Evolutionary conservation across 495 filamentous ascomycete species (phyloP), one percentile per base, ranked within the genome.

Genomic region (Aspergillus nanangensis): DNA sequence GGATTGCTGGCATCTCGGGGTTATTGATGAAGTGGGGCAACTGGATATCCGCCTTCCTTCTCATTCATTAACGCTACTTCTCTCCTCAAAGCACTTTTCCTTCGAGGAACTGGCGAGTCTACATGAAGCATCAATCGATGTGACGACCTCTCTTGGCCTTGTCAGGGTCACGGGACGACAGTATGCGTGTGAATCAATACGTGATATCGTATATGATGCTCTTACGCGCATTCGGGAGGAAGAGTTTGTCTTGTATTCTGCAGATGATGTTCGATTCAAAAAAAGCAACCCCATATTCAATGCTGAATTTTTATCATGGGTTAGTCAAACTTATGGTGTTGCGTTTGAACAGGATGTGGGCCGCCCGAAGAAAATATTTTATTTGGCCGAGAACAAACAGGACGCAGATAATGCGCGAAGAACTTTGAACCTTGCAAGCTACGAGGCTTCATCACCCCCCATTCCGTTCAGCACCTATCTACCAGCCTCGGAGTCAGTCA

Each of bases 61-160:
- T 23, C 41, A 44, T 25, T 45, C 43, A 4, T 37, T 69, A 14
- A 48, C 51, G 7, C 37, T 73, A 27, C 63, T 70, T 7, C 29
- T 61, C 2, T 50, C 55, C 39, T 57, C 62, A 19, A 44, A 62
- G 19, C 45, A 65, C 31, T 70, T 71, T 41, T 72, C 71, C 0
- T 67, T 78, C 23, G 67, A 73, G 29, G 60, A 68, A 25, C 37
- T 76, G 20, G 70, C 72, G 25, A 56, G 49, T 35, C 55, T 69
- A 11, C 65, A 73, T 42, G 58, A 58, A 17, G 63, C 60, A 3
- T 68, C 63, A 17, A 69, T 78, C 37, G 72, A 76, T 41, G 44
- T 70, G 25, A 66, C 55, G 4, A 56, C 53, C 38, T 55, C 58
- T 7, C 41, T 63, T 18, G 57, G 60, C 2, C 50, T 74, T 32